Conservation (phyloP, 139 green algal species). For the Yamagishiella unicocca region DNA sequence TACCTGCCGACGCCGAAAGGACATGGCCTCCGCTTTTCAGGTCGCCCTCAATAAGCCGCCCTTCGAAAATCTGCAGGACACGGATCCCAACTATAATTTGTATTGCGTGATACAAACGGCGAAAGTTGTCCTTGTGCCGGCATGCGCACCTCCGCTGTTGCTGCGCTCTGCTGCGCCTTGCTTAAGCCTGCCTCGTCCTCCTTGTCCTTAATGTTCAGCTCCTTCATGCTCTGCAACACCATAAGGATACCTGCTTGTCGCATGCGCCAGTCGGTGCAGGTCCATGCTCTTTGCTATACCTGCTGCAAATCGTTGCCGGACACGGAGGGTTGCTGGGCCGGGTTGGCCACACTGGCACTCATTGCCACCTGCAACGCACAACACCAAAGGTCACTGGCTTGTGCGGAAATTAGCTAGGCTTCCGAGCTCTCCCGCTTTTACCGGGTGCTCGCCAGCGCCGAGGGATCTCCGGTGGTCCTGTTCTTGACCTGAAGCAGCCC, state of each 20-base stretch:
- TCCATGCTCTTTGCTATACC: background rate
- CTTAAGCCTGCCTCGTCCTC: conserved; percentile 64
- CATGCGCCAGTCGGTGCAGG: background rate
- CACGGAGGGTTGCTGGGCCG: conserved; percentile 42
- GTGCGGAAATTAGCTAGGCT: background rate
- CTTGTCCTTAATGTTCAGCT: conserved; percentile 69
- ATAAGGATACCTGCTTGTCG: background rate
- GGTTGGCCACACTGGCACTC: conserved; percentile 42
- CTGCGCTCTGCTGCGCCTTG: conserved; percentile 33
- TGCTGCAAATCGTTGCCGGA: conserved; percentile 46
- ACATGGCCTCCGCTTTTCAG: conserved; percentile 61
- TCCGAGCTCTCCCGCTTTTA: conserved; percentile 3
- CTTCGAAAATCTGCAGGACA: conserved; percentile 76
- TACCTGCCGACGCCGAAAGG: conserved; percentile 61
- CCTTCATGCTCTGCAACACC: conserved; percentile 68
- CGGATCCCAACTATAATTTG: background rate
- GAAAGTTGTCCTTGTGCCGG: background rate
- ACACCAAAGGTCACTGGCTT: background rate
- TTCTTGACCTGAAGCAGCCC: conserved; percentile 12
- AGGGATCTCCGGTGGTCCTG: conserved; percentile 20
- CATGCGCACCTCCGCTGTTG: background rate
- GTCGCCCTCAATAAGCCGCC: conserved; percentile 76
- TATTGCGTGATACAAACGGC: background rate
- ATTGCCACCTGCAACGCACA: conserved; percentile 28
- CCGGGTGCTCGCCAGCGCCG: background rate